Conservation (phyloP, 1,284 basidiomycete species). For the Coniferiporia weirii region DNA sequence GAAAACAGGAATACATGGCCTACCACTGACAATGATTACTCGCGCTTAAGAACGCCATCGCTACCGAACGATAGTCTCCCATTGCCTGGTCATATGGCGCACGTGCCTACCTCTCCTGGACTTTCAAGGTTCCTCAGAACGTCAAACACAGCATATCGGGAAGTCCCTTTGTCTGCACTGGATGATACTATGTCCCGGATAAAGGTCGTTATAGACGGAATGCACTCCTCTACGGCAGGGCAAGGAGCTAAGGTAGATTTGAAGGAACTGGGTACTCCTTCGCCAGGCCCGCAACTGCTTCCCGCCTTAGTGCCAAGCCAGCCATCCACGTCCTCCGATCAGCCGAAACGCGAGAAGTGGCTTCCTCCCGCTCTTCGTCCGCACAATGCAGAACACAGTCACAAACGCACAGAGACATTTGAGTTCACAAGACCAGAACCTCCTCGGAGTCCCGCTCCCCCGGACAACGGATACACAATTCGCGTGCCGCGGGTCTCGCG, state of each 20-base stretch:
- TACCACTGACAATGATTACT: background rate
- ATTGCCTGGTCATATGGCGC: slow-evolving; percentile 6
- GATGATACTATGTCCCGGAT: slow-evolving; percentile 87
- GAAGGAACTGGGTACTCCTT: slow-evolving; percentile 20
- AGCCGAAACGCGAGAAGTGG: slow-evolving; percentile 36
- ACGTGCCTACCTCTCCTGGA: slow-evolving; percentile 7
- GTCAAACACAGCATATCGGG: slow-evolving; percentile 43
- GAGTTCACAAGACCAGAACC: slow-evolving; percentile 34
- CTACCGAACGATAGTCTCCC: background rate
- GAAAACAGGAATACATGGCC: background rate
- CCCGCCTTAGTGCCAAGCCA: slow-evolving; percentile 19
- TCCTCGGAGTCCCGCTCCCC: slow-evolving; percentile 48
- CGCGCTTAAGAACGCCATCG: background rate
- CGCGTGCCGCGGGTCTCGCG: slow-evolving; percentile 48
- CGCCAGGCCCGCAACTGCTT: slow-evolving; percentile 19
- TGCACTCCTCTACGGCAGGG: slow-evolving; percentile 37
- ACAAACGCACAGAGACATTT: slow-evolving; percentile 18
- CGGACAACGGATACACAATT: slow-evolving; percentile 51
- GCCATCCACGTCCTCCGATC: slow-evolving; percentile 18
- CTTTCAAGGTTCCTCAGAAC: slow-evolving; percentile 6
- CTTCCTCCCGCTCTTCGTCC: slow-evolving; percentile 52
- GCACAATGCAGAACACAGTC: slow-evolving; percentile 19
- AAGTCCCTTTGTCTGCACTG: slow-evolving; percentile 68
- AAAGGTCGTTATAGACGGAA: slow-evolving; percentile 75
- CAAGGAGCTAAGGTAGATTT: background rate